Evolutionary conservation across 2,329 filamentous ascomycete genomes (phyloP), one percentile per base, ranked within the genome.

Genomic region (Lizonia empirigonia): DNA sequence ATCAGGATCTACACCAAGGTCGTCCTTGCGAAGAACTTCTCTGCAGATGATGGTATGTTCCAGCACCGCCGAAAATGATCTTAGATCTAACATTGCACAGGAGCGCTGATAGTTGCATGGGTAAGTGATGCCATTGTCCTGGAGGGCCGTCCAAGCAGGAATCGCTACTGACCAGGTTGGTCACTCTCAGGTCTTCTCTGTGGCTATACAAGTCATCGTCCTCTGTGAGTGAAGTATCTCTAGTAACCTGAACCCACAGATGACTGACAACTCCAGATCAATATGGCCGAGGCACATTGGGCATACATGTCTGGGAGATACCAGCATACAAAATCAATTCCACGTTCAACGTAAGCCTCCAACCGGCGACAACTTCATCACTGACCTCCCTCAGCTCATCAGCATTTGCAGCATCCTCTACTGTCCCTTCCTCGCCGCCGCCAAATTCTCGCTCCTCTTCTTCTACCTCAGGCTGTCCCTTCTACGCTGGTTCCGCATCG

Each of bases 41-140:
- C 58, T 13, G n/a, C 60, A n/a, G 67, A 70, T 36, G 65, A 70
- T 54, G 51, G 66, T 67, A 42, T 22, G 63, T n/a, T 52, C 27
- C n/a, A 16, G 9, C n/a, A 16, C 2, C 5, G 13, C 10, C 10
- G 10, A 16, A 3, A 9, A 18, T 23, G 13, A 12, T 7, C 5
- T 18, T n/a, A 7, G 10, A 12, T 16, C 23, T 51, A 16, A 51
- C 16, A 26, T n/a, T 32, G 2, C 19, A 29, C 22, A 58, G 55
- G 44, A 41, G 45, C 57, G n/a, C 29, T 58, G 9, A 32, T 58
- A 2, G 15, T 56, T 9, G 51, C 57, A 15, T 60, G 52, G 57
- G 55, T 60, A 20, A 45, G 57, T 41, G 2, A 34, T 4, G 10
- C 4, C n/a, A 3, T 4, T 4, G 12, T 20, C 19, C 2, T 1